Conservation (phyloP, 768 basidiomycete species). For the Russula foetens region DNA sequence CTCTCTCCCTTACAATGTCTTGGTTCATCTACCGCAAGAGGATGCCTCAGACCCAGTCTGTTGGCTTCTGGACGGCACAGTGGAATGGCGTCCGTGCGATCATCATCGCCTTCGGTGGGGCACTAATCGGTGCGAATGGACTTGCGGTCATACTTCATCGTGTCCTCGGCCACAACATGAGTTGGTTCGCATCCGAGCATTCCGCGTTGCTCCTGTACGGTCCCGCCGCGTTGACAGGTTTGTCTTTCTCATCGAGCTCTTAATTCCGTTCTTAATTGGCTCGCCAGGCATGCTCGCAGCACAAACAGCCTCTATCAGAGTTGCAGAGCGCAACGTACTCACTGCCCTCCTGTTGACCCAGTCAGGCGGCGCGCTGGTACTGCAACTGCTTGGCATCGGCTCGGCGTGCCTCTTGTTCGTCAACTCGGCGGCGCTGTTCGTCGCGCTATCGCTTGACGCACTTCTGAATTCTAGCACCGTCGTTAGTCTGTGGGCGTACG, state of each 20-base stretch:
- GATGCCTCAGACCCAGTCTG: constrained; percentile 18
- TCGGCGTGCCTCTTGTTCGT: constrained; percentile 73
- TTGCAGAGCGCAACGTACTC: constrained; percentile 54
- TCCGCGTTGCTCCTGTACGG: constrained; percentile 61
- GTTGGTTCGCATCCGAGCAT: constrained; percentile 77
- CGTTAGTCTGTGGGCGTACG: constrained; percentile 56
- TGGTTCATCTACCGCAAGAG: constrained; percentile 30
- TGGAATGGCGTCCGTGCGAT: constrained; percentile 42
- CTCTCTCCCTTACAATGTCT: constrained; percentile 39
- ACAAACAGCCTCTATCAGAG: constrained; percentile 47
- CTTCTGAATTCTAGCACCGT: constrained; percentile 29
- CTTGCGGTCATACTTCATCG: constrained; percentile 62
- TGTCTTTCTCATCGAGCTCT: constrained; percentile 20
- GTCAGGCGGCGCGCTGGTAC: constrained; percentile 40
- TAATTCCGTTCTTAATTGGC: neutral
- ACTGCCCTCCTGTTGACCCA: constrained; percentile 55
- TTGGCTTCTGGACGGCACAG: constrained; percentile 34
- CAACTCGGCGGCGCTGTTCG: constrained; percentile 46
- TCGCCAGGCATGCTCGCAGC: constrained; percentile 49
- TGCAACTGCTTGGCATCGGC: constrained; percentile 66
- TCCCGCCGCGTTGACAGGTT: constrained; percentile 66
- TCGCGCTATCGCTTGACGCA: constrained; percentile 47
- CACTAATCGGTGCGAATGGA: constrained; percentile 55
- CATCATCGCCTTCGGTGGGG: constrained; percentile 42
- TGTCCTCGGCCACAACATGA: constrained; percentile 61